These are phyloP conservation scores for Cucumis cinereus DNA, from an alignment of 306 rosid species.

Conservation along the genomic window DNA sequence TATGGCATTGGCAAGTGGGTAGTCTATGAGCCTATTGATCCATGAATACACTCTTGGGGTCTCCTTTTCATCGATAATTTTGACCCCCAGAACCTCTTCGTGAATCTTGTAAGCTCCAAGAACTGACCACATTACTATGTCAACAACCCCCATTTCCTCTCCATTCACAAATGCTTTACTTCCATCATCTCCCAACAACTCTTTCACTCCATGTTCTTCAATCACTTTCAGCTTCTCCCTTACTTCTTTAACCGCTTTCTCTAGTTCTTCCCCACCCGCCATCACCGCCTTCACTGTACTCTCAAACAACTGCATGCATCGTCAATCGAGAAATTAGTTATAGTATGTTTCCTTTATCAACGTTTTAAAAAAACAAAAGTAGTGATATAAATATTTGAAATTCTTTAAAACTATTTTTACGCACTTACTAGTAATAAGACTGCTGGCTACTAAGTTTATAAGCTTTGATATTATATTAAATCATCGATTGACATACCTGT, in stretches of 20 bases:
- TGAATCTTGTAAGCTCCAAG: conserved; percentile 13
- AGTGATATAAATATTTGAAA: too few relatives aligned
- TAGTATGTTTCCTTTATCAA: too few relatives aligned
- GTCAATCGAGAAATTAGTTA: too few relatives aligned
- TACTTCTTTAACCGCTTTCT: conserved; percentile 11
- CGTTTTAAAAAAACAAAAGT: too few relatives aligned
- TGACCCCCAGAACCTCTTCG: conserved; percentile 18
- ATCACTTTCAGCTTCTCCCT: not conserved
- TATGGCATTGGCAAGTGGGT: conserved; percentile 8
- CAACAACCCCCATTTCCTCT: too few relatives aligned
- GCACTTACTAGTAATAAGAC: too few relatives aligned
- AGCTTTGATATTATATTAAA: too few relatives aligned
- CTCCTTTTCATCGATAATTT: conserved; percentile 12
- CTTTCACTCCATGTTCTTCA: not conserved
- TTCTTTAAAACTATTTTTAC: too few relatives aligned
- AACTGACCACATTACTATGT: not conserved
- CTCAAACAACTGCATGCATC: conserved; percentile 16
- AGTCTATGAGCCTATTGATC: conserved; percentile 4
- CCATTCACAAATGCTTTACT: too few relatives aligned
- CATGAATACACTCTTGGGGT: conserved; percentile 10
- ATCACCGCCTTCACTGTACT: not conserved
- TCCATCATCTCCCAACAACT: too few relatives aligned
- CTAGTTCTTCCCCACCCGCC: conserved; percentile 14
- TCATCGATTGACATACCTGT: conserved; percentile 24
- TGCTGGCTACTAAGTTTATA: too few relatives aligned